Evolutionary conservation across 148 eudicot genomes (phyloP), one percentile per base, ranked within the genome.

Genomic region (Cornus kousa): DNA sequence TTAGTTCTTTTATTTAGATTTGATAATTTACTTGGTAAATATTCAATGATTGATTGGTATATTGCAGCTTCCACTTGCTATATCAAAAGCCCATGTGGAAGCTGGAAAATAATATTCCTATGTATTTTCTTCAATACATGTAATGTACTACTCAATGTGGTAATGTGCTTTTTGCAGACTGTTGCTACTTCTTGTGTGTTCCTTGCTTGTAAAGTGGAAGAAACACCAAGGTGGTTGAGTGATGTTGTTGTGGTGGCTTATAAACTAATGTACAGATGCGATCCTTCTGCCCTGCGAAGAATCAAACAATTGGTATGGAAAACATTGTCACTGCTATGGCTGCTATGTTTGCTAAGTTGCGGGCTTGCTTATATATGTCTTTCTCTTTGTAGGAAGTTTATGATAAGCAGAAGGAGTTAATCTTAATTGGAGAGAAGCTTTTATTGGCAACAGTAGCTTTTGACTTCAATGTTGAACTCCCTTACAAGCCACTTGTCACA

Each of bases 201-300:
- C 82, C 89, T 91, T 74, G 89, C 93, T 79, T 75, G 93, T 87
- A 93, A 93, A 88, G 87, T 83, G 57, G 92, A 88, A 83, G 95
- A 93, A 67, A 88, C 87, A 74, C 84, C 88, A 13, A 89, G 85
- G 33, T 82, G 86, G 80, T 70, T 93, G 73, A 82, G 80, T 74
- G 92, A 91, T 82, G 77, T 93, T 79, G 78, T 82, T 70, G 77
- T 91, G 62, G 90, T 87, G 80, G 88, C 93, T 72, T 93, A 93
- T 80, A 91, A 91, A 70, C 70, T 91, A 68, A 83, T 84, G 74
- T 87, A 88, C 77, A 91, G 81, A 80, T 86, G 92, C 90, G 92
- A 93, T 77, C 93, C 93, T 66, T 87, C 87, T 59, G 97, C 91
- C 78, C 69, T 89, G 33, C 80, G 71, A 72, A 93, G 86, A 86